Base-by-base conservation (phyloP, 176 grass and related monocot species). In the Neostapfia colusana region DNA sequence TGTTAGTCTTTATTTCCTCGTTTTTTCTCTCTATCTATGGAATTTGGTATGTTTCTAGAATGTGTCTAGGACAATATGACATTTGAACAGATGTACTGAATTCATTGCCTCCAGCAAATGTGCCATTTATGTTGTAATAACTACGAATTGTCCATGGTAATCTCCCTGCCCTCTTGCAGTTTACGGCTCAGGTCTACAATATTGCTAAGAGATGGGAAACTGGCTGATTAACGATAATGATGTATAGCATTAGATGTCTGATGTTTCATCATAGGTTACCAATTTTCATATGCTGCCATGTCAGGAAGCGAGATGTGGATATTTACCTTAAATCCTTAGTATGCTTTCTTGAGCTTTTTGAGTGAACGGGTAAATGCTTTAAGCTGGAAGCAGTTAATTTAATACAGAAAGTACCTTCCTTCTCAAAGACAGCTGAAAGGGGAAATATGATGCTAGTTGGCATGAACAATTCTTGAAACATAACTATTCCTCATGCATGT, bases 11-110 rank as follows among this genome's bases (percentile, higher is more conserved):
- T 5, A 7, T 13, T 73, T 60, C 16, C 13, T 10, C 24, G 10
- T 62, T 73, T 23, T 72, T 40, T 78, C 17, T 2, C 21, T 15
- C n/a, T 12, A 3, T n/a, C 25, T 26, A n/a, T 14, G 8, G 42
- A 66, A 72, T 23, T 60, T 24, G 40, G 3, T 4, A 3, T 42
- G 2, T 34, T 66, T 37, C 20, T 18, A 42, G 31, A 55, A 72
- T 60, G 21, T 36, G 14, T 59, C 7, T 59, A 64, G 34, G 28
- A 38, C 3, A 15, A 65, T 7, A 78, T 25, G 21, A 56, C 23
- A 81, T 81, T 64, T 26, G 20, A 60, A 75, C 26, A 59, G 8
- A 75, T 83, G 51, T 37, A 26, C 20, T 36, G 12, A 38, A 46
- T 71, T 12, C 21, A 25, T 9, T 55, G 6, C 12, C 28, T 46